Evolutionary conservation across 331 rosid genomes (phyloP).

Genomic region (Saraca asoca): DNA sequence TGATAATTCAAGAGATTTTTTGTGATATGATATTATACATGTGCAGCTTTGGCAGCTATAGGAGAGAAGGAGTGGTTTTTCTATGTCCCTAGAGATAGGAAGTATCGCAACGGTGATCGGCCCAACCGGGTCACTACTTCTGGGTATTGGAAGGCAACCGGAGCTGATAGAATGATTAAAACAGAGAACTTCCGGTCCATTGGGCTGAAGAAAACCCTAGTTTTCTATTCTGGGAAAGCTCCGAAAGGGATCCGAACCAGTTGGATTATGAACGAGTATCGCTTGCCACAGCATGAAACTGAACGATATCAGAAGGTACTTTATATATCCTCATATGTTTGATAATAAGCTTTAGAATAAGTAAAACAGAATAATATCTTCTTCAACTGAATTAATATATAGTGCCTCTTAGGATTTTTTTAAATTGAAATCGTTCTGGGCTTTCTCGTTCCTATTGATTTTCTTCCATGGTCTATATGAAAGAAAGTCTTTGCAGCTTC

Average conservation of each 20-base stretch:
- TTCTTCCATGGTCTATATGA: background rate
- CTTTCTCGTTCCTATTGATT: background rate
- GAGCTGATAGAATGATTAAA: slow-evolving; percentile 91
- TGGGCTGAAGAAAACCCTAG: slow-evolving; percentile 99
- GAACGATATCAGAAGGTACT: slow-evolving; percentile 45
- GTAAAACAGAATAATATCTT: background rate
- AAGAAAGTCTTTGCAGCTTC: background rate
- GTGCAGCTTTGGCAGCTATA: slow-evolving; percentile 87
- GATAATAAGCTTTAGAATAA: background rate
- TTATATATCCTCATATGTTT: background rate
- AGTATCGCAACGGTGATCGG: slow-evolving; percentile 92
- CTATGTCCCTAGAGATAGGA: slow-evolving; percentile 90
- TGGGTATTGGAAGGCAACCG: slow-evolving; percentile 98
- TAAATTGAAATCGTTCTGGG: background rate
- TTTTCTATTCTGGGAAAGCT: slow-evolving; percentile 95
- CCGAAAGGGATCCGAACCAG: slow-evolving; percentile 95
- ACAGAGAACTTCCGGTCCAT: slow-evolving; percentile 75
- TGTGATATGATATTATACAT: background rate
- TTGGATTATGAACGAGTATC: slow-evolving; percentile 99
- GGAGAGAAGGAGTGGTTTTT: slow-evolving; percentile 99
- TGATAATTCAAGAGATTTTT: background rate
- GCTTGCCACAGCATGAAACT: slow-evolving; percentile 93
- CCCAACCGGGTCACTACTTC: slow-evolving; percentile 93
- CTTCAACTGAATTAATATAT: background rate
- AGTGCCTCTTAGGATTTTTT: background rate